Evolutionary conservation across 2,329 filamentous ascomycete genomes (phyloP).

Genomic region (Microsporum audouinii): DNA sequence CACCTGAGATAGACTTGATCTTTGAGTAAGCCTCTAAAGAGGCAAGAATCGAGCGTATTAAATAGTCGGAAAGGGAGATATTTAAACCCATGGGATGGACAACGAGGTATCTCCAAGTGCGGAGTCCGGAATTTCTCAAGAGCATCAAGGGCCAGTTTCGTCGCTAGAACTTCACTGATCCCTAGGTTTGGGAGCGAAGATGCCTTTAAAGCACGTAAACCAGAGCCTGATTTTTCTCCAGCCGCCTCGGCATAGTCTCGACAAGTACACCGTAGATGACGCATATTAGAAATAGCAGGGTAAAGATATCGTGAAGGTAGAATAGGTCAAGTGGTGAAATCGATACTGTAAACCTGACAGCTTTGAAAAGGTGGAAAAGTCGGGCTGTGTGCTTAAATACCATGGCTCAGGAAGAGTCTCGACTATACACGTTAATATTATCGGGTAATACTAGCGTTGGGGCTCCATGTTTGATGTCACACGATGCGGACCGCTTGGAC

Average conservation of each 20-base stretch:
- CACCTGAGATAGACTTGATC: slow-evolving; percentile 12
- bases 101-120: slow-evolving; percentile 3
- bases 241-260: not conserved
- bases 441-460: not conserved
- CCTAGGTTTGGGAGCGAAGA: slow-evolving; percentile 4
- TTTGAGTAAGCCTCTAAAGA: slow-evolving; percentile 16
- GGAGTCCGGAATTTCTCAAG: slow-evolving; percentile 7
- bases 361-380: not conserved
- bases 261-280: not conserved
- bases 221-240: slow-evolving; percentile 4
- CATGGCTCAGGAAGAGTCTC: not conserved
- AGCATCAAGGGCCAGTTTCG: slow-evolving; percentile 13
- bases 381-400: not conserved
- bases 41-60: slow-evolving; percentile 10
- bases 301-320: not conserved
- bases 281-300: not conserved
- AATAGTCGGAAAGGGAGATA: slow-evolving; percentile 12
- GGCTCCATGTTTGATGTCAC: slow-evolving; percentile 5
- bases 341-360: not conserved
- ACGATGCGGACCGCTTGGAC: slow-evolving; percentile 3
- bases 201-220: slow-evolving; percentile 3
- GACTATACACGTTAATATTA: not conserved
- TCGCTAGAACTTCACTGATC: slow-evolving; percentile 13
- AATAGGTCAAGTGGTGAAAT: not conserved
- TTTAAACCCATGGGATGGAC: not conserved